These are phyloP conservation scores for Luffa aegyptiaca DNA, from an alignment of 306 rosid species.

Conservation along the genomic window DNA sequence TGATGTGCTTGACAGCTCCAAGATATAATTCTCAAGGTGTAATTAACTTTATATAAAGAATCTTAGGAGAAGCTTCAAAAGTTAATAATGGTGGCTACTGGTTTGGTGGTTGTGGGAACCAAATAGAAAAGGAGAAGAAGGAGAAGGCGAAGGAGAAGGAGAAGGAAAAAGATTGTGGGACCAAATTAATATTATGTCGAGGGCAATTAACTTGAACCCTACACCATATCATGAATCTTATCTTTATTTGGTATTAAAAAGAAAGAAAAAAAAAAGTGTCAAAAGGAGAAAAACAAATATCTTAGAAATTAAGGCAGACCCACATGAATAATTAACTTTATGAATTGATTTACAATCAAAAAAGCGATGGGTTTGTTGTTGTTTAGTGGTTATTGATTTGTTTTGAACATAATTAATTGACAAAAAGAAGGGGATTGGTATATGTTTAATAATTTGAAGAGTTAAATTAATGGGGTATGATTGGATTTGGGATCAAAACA, in stretches of 20 bases:
- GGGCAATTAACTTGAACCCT: slow-evolving; percentile 5
- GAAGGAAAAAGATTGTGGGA: neutral
- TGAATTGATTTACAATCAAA: neutral
- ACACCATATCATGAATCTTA: slow-evolving; percentile 3
- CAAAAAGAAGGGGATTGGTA: neutral
- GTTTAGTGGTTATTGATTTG: slow-evolving; percentile 3
- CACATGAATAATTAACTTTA: slow-evolving; percentile 5
- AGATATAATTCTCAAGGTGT: neutral
- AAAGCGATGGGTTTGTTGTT: slow-evolving; percentile 3
- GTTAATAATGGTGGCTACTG: slow-evolving; percentile 8
- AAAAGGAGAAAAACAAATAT: slow-evolving; percentile 1
- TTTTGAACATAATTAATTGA: neutral
- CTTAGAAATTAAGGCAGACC: slow-evolving; percentile 8
- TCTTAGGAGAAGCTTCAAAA: slow-evolving; percentile 5
- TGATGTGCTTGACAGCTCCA: slow-evolving; percentile 5
- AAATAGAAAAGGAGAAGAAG: neutral
- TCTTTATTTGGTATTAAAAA: neutral
- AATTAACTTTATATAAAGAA: neutral
- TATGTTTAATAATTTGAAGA: neutral
- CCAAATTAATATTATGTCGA: neutral
- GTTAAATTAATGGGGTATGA: slow-evolving; percentile 7
- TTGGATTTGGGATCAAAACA: slow-evolving; percentile 12
- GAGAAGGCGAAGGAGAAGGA: neutral
- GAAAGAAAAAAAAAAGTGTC: neutral
- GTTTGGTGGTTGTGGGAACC: slow-evolving; percentile 7